Evolutionary conservation across 257 asterid genomes (phyloP).

Genomic region (Knoxia roxburghii): DNA sequence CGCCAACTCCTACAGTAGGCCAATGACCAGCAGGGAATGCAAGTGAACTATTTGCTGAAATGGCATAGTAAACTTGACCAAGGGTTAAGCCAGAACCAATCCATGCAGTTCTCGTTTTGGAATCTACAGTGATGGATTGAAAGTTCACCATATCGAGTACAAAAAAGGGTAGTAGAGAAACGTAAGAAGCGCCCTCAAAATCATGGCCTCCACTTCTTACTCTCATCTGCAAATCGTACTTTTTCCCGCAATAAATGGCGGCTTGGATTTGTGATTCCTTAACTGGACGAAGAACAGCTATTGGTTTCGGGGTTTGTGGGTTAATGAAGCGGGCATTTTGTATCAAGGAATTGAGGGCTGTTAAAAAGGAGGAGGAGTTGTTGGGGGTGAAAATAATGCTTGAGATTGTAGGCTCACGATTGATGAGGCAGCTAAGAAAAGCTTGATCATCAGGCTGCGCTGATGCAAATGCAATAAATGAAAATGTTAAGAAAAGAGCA

Average conservation of each 20-base stretch:
- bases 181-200: too few species aligned
- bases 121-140: too few species aligned
- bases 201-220: too few species aligned
- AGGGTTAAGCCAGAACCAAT: conserved; percentile 1
- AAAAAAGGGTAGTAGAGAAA: too few species aligned
- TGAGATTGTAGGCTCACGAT: not conserved
- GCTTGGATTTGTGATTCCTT: not conserved
- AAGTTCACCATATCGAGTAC: too few species aligned
- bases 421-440: not conserved
- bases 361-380: not conserved
- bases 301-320: not conserved
- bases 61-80: not conserved
- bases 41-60: not conserved
- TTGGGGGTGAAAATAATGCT: conserved; percentile 3
- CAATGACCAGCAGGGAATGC: not conserved
- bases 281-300: not conserved
- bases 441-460: not conserved
- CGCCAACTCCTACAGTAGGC: conserved; percentile 1
- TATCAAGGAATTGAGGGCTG: not conserved
- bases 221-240: not conserved
- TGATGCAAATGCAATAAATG: not conserved
- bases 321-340: not conserved
- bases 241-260: not conserved
- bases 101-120: too few species aligned
- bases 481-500: not conserved